A percentile compares a stretch with the other conserved stretches of the same genome.
Evolutionary conservation across 2,329 filamentous ascomycete genomes (phyloP).

Genomic region (Penicillium verrucosum): DNA sequence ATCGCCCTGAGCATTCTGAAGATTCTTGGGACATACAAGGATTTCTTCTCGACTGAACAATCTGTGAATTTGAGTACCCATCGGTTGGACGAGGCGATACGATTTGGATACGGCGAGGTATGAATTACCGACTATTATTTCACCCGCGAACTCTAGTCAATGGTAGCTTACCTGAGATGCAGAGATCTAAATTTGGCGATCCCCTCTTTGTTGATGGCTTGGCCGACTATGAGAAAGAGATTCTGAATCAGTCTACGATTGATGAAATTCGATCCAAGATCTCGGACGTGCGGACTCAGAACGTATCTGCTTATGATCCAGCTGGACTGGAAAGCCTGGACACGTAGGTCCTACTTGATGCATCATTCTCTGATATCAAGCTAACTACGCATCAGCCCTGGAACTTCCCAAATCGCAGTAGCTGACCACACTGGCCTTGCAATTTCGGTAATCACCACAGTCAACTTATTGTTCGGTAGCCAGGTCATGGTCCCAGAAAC

Average conservation of each 20-base stretch:
- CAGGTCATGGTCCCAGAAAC: slow-evolving; percentile 75
- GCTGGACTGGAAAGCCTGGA: slow-evolving; percentile 62
- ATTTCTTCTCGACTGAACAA: slow-evolving; percentile 56
- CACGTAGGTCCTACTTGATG: slow-evolving; percentile 42
- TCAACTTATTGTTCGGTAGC: slow-evolving; percentile 83
- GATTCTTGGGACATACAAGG: slow-evolving; percentile 72
- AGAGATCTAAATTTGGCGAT: slow-evolving; percentile 76
- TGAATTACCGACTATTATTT: not conserved
- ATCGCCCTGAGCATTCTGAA: slow-evolving; percentile 76
- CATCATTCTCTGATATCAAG: not conserved
- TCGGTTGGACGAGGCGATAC: slow-evolving; percentile 80
- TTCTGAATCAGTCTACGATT: slow-evolving; percentile 63
- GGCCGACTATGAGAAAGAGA: slow-evolving; percentile 60
- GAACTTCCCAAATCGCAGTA: slow-evolving; percentile 56
- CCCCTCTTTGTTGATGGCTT: slow-evolving; percentile 68
- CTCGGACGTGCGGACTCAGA: slow-evolving; percentile 66
- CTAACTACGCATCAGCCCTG: slow-evolving; percentile 34
- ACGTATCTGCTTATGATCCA: slow-evolving; percentile 72
- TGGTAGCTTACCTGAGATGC: slow-evolving; percentile 20
- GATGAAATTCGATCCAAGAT: slow-evolving; percentile 63
- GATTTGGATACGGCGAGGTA: slow-evolving; percentile 74
- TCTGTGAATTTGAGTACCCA: slow-evolving; percentile 68
- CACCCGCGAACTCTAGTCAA: not conserved
- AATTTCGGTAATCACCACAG: slow-evolving; percentile 77
- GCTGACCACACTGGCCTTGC: slow-evolving; percentile 72